Evolutionary conservation across 2,329 filamentous ascomycete species (phyloP).

Genomic region (Cordyceps farinosa): DNA sequence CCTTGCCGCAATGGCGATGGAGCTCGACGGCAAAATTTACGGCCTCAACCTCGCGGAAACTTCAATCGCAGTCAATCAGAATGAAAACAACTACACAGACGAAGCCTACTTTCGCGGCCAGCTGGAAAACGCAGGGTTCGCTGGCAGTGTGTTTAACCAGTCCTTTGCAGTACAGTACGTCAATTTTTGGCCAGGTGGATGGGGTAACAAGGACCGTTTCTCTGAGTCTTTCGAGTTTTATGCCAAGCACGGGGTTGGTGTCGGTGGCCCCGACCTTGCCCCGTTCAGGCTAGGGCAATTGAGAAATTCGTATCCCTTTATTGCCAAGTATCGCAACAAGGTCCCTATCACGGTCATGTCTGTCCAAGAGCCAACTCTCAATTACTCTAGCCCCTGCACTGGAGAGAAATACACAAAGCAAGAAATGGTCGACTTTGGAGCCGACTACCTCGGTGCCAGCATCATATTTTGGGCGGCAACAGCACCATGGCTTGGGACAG

Average conservation of each 20-base stretch:
- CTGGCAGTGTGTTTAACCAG: conserved; percentile 19
- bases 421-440: no score
- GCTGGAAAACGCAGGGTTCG: conserved; percentile 19
- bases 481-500: no score
- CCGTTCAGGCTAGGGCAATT: conserved; percentile 15
- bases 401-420: no score
- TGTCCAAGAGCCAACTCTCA: neutral
- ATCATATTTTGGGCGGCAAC: no score
- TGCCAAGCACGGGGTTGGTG: conserved; percentile 19
- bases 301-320: conserved; percentile 21
- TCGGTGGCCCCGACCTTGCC: conserved; percentile 22
- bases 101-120: conserved; percentile 17
- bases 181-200: conserved; percentile 24
- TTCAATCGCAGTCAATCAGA: conserved; percentile 11
- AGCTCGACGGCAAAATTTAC: conserved; percentile 22
- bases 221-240: conserved; percentile 20
- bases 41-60: conserved; percentile 24
- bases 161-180: conserved; percentile 23
- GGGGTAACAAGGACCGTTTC: conserved; percentile 18
- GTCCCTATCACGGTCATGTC: neutral
- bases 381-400: no score
- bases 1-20: conserved; percentile 16
- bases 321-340: conserved; percentile 11
- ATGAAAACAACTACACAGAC: conserved; percentile 17
- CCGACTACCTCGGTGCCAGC: no score